Conservation (phyloP, 768 basidiomycete species). For the Leucogyrophana mollusca region DNA sequence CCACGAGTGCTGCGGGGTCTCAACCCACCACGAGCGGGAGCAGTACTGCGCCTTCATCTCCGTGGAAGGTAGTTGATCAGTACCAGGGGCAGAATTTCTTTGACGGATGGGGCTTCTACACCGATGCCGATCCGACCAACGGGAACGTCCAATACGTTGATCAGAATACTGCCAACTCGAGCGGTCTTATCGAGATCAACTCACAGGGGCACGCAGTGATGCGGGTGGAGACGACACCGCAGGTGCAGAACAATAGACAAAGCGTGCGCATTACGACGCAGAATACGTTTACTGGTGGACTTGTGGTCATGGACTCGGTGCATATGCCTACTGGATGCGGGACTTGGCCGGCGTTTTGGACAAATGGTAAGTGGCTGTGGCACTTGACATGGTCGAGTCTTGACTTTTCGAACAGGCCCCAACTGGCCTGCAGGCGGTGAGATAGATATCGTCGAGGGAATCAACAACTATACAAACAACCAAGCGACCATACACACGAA, state of each 20-base stretch:
- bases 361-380: constrained; percentile 27
- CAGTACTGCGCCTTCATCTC: constrained; percentile 35
- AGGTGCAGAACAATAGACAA: constrained; percentile 64
- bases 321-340: constrained; percentile 93
- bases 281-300: constrained; percentile 55
- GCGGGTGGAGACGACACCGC: constrained; percentile 82
- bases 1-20: constrained; percentile 18
- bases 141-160: constrained; percentile 71
- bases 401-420: constrained; percentile 51
- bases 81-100: constrained; percentile 77
- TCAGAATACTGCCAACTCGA: constrained; percentile 54
- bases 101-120: constrained; percentile 76
- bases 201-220: constrained; percentile 76
- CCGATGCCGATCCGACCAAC: constrained; percentile 69
- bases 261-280: constrained; percentile 77
- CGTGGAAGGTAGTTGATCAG: constrained; percentile 58
- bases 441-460: constrained; percentile 85
- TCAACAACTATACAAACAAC: constrained; percentile 76
- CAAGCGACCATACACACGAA: constrained; percentile 83
- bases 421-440: constrained; percentile 55
- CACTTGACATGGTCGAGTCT: background rate
- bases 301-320: constrained; percentile 79
- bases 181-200: constrained; percentile 67
- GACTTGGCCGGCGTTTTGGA: constrained; percentile 67
- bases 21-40: constrained; percentile 15